Evolutionary conservation across 352 stramenopile genomes (phyloP).

Genomic region (Halophytophthora batemanensis): DNA sequence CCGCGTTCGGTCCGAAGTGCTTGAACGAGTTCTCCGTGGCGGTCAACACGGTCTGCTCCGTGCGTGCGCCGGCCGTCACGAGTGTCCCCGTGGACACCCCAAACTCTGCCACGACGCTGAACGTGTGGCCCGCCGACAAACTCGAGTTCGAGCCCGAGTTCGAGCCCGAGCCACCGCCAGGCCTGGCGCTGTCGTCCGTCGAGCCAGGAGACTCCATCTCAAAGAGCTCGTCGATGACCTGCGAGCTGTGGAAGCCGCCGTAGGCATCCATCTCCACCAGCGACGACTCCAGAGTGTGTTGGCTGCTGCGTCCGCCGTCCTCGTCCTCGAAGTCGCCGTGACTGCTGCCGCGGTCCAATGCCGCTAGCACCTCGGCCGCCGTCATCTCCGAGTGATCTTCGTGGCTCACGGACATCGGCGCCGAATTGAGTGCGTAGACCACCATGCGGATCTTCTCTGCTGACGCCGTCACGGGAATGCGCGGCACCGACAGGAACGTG

Average conservation of each 20-base stretch:
- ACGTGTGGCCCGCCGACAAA: constrained; percentile 21
- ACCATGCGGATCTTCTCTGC: constrained; percentile 77
- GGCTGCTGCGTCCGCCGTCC: constrained; percentile 22
- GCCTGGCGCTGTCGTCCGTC: constrained; percentile 26
- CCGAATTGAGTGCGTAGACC: constrained; percentile 57
- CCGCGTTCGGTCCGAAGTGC: constrained; percentile 47
- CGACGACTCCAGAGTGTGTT: constrained; percentile 50
- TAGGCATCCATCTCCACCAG: constrained; percentile 41
- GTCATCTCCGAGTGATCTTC: constrained; percentile 77
- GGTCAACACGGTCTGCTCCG: constrained; percentile 56
- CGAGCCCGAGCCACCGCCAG: constrained; percentile 24
- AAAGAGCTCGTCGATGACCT: constrained; percentile 79
- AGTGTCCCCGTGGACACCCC: constrained; percentile 62
- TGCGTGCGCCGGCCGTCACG: constrained; percentile 58
- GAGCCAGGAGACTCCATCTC: constrained; percentile 70
- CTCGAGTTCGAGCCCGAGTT: constrained; percentile 13
- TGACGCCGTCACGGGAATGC: constrained; percentile 51
- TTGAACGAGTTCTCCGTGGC: constrained; percentile 77
- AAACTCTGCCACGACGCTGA: constrained; percentile 76
- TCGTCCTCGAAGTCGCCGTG: constrained; percentile 29
- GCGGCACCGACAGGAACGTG: constrained; percentile 80
- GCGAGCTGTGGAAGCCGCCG: constrained; percentile 31
- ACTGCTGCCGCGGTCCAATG: constrained; percentile 59
- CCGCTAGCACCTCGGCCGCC: constrained; percentile 62
- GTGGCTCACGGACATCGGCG: constrained; percentile 34